Conservation (phyloP, 108 stramenopile genomes). For the Nitzschia sp. region DNA sequence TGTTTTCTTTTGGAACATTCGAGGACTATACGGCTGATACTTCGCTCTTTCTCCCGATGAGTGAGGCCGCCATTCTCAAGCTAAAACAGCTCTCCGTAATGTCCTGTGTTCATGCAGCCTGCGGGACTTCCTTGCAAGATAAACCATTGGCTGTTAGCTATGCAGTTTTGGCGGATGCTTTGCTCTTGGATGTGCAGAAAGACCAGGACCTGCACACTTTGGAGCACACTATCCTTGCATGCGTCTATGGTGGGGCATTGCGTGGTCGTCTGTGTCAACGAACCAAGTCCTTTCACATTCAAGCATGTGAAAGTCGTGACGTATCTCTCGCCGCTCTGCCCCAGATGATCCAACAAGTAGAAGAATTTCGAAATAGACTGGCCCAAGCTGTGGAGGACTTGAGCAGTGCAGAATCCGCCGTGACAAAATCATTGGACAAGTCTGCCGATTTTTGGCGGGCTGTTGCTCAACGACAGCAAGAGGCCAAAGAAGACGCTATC, state of each 20-base stretch:
- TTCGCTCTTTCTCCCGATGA: constrained; percentile 30
- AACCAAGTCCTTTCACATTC: constrained; percentile 6
- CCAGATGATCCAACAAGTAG: constrained; percentile 3
- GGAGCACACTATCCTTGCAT: constrained; percentile 43
- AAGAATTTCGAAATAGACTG: constrained; percentile 2
- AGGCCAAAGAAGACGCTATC: neutral
- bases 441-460: constrained; percentile 7
- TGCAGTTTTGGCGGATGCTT: constrained; percentile 10
- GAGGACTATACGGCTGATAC: constrained; percentile 25
- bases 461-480: neutral
- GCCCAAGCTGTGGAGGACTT: neutral
- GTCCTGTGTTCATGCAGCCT: constrained; percentile 21
- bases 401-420: neutral
- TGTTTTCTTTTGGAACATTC: constrained; percentile 55
- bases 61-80: constrained; percentile 41
- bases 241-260: constrained; percentile 40
- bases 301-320: constrained; percentile 13
- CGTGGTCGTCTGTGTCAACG: constrained; percentile 46
- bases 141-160: constrained; percentile 16
- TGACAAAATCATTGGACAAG: constrained; percentile 1
- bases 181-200: constrained; percentile 8
- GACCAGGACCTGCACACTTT: constrained; percentile 13
- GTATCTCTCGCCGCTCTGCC: neutral
- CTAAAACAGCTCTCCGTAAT: constrained; percentile 46
- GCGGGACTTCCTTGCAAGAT: no score